Percentiles rank a stretch among this genome's conserved stretches.
Evolutionary conservation across 148 eudicot genomes (phyloP).

Genomic region (Rhododendron ferrugineum): DNA sequence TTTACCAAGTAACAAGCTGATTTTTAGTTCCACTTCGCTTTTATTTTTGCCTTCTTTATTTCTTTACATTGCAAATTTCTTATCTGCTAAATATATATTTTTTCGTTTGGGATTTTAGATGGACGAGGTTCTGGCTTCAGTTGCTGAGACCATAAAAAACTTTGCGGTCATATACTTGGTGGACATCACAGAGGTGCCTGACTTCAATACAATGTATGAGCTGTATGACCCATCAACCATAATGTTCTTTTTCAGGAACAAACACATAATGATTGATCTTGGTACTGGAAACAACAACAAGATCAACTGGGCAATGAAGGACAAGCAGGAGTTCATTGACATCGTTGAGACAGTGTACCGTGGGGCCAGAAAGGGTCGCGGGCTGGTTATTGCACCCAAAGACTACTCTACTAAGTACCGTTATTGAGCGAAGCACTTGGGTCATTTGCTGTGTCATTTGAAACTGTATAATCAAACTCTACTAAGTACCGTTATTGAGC

Average conservation of each 20-base stretch:
- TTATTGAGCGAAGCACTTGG: slow-evolving; percentile 11
- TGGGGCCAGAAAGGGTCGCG: slow-evolving; percentile 48
- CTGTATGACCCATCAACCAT: slow-evolving; percentile 47
- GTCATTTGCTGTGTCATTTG: background rate
- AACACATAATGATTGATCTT: slow-evolving; percentile 54
- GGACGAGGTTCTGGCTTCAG: slow-evolving; percentile 52
- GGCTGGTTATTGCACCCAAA: slow-evolving; percentile 43
- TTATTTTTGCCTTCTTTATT: too few species aligned
- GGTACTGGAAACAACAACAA: slow-evolving; percentile 52
- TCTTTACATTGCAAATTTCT: background rate
- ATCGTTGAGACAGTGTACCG: slow-evolving; percentile 47
- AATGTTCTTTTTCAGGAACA: slow-evolving; percentile 58
- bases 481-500: too few species aligned
- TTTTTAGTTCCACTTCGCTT: too few species aligned
- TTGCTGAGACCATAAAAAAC: slow-evolving; percentile 46
- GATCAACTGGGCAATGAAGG: slow-evolving; percentile 54
- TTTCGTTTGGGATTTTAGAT: slow-evolving; percentile 20
- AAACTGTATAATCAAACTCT: background rate
- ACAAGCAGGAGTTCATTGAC: slow-evolving; percentile 49
- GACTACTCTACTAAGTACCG: slow-evolving; percentile 51
- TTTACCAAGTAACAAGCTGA: background rate
- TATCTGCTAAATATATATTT: background rate
- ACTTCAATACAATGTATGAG: slow-evolving; percentile 52
- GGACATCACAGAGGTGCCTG: slow-evolving; percentile 52
- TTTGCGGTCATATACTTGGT: slow-evolving; percentile 46